Evolutionary conservation across 805 yeast genomes (phyloP).

Genomic region (Ogataea chonburiensis): DNA sequence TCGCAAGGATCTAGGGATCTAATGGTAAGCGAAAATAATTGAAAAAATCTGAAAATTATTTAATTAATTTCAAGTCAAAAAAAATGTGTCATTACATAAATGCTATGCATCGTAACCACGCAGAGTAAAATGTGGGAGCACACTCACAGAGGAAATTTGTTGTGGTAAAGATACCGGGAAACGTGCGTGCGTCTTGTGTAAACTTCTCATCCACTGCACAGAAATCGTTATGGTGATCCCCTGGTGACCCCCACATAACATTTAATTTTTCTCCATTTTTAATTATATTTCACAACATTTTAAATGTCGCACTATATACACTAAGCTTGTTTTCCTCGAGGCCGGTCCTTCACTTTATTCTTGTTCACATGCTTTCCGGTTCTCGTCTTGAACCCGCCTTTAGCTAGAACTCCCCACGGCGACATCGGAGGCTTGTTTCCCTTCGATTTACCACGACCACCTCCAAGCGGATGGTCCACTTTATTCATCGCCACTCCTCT

Average conservation of each 20-base stretch:
- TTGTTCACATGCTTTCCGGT: constrained; percentile 82
- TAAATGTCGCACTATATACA: constrained; percentile 15
- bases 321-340: constrained; percentile 58
- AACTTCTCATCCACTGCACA: too few species aligned
- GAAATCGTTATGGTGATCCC: too few species aligned
- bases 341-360: constrained; percentile 88
- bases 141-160: neutral
- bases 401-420: constrained; percentile 92
- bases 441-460: constrained; percentile 99
- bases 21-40: constrained; percentile 2
- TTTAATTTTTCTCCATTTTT: constrained; percentile 1
- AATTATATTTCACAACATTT: constrained; percentile 8
- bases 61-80: constrained; percentile 11
- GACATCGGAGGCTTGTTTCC: constrained; percentile 91
- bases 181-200: too few species aligned
- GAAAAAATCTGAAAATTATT: constrained; percentile 3
- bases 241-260: too few species aligned
- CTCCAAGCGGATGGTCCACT: constrained; percentile 97
- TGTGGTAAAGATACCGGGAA: too few species aligned
- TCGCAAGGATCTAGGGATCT: constrained; percentile 5
- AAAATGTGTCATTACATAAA: constrained; percentile 2
- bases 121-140: neutral
- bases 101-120: too few species aligned
- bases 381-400: constrained; percentile 93
- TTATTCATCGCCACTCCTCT: constrained; percentile 99